Evolutionary conservation across 345 rosid genomes (phyloP), one percentile per base, ranked within the genome.

Genomic region (Pistacia integerrima): DNA sequence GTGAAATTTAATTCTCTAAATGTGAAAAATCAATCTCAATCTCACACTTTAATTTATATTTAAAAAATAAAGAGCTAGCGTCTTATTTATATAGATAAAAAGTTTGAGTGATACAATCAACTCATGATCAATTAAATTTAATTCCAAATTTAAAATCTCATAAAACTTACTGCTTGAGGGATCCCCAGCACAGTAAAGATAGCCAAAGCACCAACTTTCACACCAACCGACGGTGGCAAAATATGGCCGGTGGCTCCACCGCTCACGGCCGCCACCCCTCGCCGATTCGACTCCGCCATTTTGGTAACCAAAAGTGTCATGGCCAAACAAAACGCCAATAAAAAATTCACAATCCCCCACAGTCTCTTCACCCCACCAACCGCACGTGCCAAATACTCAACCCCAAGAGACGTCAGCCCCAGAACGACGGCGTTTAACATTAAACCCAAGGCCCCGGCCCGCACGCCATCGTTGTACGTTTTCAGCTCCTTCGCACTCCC

Each of bases 361-460:
- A 90, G 77, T 69, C 85, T 76, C 73, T 87, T 90, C 0, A 86
- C 91, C 3, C 93, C 89, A 0, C 94, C 93, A 9, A 90, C 20
- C 70, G 77, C 46, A 20, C 88, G 84, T 9, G 87, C 87, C 52
- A 81, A 0, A 38, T 66, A 38, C 81, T 89, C 96, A 33, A 92
- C 76, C 8, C 80, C 82, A 5, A 92, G 90, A 13, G 98, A 91
- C 63, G 84, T 81, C 78, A 89, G 72, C 3, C 93, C 96, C 77
- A 90, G 73, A 61, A 94, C 89, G 36, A 94, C 87, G 2, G 98
- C 89, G 81, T 94, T 88, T 1, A 91, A 79, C 94, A 94, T 79
- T 73, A 94, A 84, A 3, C 98, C 98, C 77, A 93, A 74, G 14
- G 98, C 86, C 11, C 98, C 98, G 1, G 92, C 88, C 28, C 90